Conservation (phyloP, 306 rosid genomes). For the Prunus davidiana region DNA sequence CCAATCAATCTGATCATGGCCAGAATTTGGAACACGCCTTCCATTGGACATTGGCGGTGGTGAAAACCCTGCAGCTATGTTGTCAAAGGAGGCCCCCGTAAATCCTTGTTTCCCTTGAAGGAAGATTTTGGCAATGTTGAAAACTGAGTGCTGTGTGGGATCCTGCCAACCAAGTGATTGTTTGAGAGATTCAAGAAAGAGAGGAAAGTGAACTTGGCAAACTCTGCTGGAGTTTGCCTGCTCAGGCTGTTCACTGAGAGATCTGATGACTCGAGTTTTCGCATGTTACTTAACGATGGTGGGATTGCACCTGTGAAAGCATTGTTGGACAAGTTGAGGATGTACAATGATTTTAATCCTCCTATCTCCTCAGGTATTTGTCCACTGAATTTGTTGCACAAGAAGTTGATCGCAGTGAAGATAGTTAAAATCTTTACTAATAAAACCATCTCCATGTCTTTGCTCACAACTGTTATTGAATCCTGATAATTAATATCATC, state of each 20-base stretch:
- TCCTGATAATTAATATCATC: background rate
- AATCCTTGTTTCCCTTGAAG: background rate
- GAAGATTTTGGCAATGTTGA: conserved; percentile 6
- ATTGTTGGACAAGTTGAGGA: conserved; percentile 1
- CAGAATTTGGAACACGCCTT: background rate
- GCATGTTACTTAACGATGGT: background rate
- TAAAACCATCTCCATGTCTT: background rate
- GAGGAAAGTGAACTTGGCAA: background rate
- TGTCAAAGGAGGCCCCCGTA: background rate
- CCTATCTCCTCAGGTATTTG: background rate
- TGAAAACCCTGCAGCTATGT: too few species aligned
- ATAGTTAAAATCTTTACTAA: background rate
- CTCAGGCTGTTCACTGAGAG: background rate
- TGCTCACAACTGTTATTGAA: background rate
- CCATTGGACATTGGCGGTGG: background rate
- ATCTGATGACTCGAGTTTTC: background rate
- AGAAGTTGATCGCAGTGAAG: background rate
- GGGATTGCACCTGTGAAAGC: background rate
- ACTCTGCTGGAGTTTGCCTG: background rate
- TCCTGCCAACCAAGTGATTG: background rate
- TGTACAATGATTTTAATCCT: background rate
- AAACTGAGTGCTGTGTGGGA: background rate
- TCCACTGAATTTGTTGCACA: background rate
- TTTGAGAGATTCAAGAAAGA: background rate
- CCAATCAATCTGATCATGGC: background rate